A percentile compares a stretch with the other conserved stretches of the same genome.
Conservation (phyloP, 2,329 filamentous ascomycete genomes). For the Aureobasidium uvarum region DNA sequence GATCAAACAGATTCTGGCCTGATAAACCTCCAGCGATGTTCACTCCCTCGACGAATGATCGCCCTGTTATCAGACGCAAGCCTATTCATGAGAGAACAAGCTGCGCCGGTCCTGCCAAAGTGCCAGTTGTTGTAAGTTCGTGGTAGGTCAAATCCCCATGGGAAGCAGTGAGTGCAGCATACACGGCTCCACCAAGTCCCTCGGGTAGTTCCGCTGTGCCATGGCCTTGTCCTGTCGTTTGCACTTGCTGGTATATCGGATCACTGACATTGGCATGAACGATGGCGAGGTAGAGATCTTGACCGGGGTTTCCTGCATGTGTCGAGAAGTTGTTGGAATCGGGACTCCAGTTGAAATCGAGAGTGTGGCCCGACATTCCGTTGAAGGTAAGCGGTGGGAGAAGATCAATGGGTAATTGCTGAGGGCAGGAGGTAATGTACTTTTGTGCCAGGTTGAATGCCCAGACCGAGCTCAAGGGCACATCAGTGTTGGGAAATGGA, state of each 20-base stretch:
- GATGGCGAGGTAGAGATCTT: conserved; percentile 33
- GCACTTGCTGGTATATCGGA: conserved; percentile 31
- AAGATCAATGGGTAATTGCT: conserved; percentile 27
- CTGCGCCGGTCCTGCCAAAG: conserved; percentile 32
- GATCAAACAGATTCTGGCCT: neutral
- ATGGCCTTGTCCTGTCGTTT: conserved; percentile 29
- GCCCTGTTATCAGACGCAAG: neutral
- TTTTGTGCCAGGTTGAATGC: conserved; percentile 37
- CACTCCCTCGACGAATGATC: too few relatives aligned
- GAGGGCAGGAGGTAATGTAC: conserved; percentile 35
- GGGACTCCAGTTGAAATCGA: conserved; percentile 32
- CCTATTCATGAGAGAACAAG: conserved; percentile 31
- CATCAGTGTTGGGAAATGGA: conserved; percentile 38
- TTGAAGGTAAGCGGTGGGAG: conserved; percentile 28
- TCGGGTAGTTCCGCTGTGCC: conserved; percentile 31
- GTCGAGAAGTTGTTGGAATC: conserved; percentile 29
- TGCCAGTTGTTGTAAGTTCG: conserved; percentile 31
- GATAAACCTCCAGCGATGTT: too few relatives aligned
- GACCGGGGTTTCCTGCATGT: conserved; percentile 27
- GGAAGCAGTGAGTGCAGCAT: conserved; percentile 32
- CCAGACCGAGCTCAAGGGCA: conserved; percentile 33
- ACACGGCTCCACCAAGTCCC: conserved; percentile 31
- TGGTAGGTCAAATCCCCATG: conserved; percentile 28
- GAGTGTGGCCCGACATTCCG: conserved; percentile 29
- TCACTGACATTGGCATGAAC: conserved; percentile 31